phyloP scores from a whole-genome alignment of 192 early-diverging fungal species.

The Phlyctochytrium bullatum region DNA sequence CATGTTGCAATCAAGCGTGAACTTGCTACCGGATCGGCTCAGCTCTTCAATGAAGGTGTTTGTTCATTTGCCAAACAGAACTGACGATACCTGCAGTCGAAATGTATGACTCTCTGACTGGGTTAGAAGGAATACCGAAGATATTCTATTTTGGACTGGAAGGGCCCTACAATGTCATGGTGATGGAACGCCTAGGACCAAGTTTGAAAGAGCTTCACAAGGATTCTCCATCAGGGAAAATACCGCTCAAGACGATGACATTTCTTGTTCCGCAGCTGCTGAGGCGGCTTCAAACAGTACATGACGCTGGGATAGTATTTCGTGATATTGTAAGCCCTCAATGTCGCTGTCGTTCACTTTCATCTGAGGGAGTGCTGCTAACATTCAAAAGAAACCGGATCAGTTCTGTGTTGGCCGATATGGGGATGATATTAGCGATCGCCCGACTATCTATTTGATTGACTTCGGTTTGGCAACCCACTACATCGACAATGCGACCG shows the following conservation, averaged over 20 bases:
- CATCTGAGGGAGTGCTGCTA: neutral
- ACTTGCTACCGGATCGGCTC: neutral
- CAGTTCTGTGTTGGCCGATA: slow-evolving; percentile 48
- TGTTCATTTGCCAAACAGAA: neutral
- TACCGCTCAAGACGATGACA: slow-evolving; percentile 42
- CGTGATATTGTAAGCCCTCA: slow-evolving; percentile 34
- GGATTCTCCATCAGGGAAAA: slow-evolving; percentile 10
- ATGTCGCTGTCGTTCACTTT: neutral
- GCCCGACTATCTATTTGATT: slow-evolving; percentile 38
- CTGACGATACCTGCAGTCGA: slow-evolving; percentile 14
- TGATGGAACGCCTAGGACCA: slow-evolving; percentile 47
- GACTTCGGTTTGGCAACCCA: slow-evolving; percentile 43
- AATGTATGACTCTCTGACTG: slow-evolving; percentile 27
- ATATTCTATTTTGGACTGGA: slow-evolving; percentile 31
- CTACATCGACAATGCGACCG: slow-evolving; percentile 23
- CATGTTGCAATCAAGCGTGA: slow-evolving; percentile 48
- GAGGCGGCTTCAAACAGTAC: slow-evolving; percentile 25
- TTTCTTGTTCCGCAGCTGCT: slow-evolving; percentile 31
- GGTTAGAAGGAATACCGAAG: slow-evolving; percentile 31
- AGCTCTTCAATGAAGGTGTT: slow-evolving; percentile 29
- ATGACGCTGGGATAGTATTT: slow-evolving; percentile 36
- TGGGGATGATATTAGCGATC: slow-evolving; percentile 22
- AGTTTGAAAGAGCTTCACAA: slow-evolving; percentile 24
- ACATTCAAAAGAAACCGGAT: slow-evolving; percentile 40
- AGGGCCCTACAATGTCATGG: slow-evolving; percentile 39